phyloP scores from a whole-genome alignment of 768 basidiomycete genomes.

The Tubosaeta brunneosetosa region DNA sequence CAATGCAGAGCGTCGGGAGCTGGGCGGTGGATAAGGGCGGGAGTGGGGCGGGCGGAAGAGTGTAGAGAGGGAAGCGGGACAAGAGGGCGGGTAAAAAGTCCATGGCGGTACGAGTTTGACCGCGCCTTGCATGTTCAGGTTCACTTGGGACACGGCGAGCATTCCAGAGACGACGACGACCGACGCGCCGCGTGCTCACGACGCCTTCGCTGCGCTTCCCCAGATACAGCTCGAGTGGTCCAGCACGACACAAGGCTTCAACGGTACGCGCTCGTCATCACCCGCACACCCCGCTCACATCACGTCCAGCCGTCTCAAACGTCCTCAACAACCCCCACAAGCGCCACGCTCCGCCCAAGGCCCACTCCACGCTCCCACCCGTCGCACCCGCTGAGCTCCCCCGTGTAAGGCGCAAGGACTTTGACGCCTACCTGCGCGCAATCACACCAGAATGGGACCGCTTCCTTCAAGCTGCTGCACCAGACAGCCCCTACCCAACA shows the following conservation, averaged over 20 bases:
- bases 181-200: constrained; percentile 42
- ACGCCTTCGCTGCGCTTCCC: constrained; percentile 46
- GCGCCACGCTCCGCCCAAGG: constrained; percentile 79
- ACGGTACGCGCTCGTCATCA: constrained; percentile 51
- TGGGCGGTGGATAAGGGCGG: constrained; percentile 21
- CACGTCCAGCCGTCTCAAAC: constrained; percentile 78
- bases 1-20: constrained; percentile 62
- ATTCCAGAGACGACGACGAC: constrained; percentile 69
- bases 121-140: constrained; percentile 44
- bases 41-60: constrained; percentile 39
- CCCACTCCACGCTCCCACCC: constrained; percentile 73
- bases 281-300: constrained; percentile 2
- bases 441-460: constrained; percentile 74
- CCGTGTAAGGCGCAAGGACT: constrained; percentile 76
- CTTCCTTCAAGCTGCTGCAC: constrained; percentile 47
- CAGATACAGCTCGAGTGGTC: constrained; percentile 60
- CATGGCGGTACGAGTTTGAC: background rate
- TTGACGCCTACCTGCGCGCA: constrained; percentile 74
- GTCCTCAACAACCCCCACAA: constrained; percentile 89
- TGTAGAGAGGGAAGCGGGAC: constrained; percentile 56
- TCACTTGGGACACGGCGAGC: constrained; percentile 79
- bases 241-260: constrained; percentile 80
- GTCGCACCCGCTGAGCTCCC: constrained; percentile 72
- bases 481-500: constrained; percentile 29
- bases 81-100: constrained; percentile 38